Evolutionary conservation across 139 green algal species (phyloP), one percentile per base, ranked within the genome.

Genomic region (Chlamydomonas sphaeroides): DNA sequence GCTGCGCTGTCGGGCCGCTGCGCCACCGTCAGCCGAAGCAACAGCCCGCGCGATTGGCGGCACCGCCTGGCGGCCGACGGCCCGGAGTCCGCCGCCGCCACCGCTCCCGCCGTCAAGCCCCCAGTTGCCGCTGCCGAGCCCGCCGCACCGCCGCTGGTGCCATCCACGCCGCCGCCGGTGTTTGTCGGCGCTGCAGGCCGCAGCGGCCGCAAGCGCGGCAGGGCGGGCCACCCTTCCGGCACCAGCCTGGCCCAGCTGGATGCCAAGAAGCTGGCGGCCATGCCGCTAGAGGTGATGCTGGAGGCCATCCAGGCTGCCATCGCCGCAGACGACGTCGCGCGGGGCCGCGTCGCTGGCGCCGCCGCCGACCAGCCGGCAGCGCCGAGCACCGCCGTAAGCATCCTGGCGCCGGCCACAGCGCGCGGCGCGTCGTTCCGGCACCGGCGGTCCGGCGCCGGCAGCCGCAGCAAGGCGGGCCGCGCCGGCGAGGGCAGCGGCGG

Each of bases 281-380:
- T 82, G 75, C 62, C 75, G 3, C 62, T 82, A 15, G 75, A 82
- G 75, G 62, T 73, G 41, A 82, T 82, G 75, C 75, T 82, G 62
- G 75, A 82, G 61, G 33, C 59, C 21, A 72, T 82, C 42, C 62
- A 72, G 33, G 61, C 75, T 0, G 75, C 75, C 20, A 72, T 82
- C n/a, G 11, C 26, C 3, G 62, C 62, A 0, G 75, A 82, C 6
- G 75, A 82, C 32, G 41, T 65, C 6, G 75, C 75, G 11, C 53
- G 39, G 1, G 75, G 75, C 20, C 75, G 75, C n/a, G 33, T 48
- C 6, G 32, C 32, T 32, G 42, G 39, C 30, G 5, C 35, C 42
- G 68, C 25, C 5, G 5, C 56, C 56, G 56, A 63, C 21, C 11
- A 56, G 48, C 15, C 15, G 15, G 48, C 48, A 14, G 17, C 14